Evolutionary conservation across 2,329 filamentous ascomycete genomes (phyloP).

Genomic region (Trichoderma koningiopsis): DNA sequence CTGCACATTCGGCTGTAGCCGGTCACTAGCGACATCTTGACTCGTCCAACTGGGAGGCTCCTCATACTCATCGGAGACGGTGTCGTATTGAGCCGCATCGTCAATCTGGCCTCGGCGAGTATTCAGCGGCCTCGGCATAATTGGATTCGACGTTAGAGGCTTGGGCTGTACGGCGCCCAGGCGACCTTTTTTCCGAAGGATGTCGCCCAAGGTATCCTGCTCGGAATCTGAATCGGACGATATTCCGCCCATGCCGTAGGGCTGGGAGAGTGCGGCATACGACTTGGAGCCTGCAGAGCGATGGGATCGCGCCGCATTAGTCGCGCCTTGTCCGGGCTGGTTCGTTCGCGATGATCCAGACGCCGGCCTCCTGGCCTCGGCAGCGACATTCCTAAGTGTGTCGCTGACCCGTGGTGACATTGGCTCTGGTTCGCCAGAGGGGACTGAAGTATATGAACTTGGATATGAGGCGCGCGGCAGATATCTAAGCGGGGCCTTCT

Average conservation of each 20-base stretch:
- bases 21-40: conserved; percentile 50
- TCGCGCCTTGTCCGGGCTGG: conserved; percentile 50
- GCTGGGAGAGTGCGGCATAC: conserved; percentile 52
- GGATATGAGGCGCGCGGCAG: conserved; percentile 41
- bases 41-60: conserved; percentile 45
- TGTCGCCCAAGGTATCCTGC: conserved; percentile 35
- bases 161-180: conserved; percentile 48
- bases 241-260: conserved; percentile 46
- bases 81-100: conserved; percentile 46
- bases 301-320: conserved; percentile 39
- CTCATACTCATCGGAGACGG: conserved; percentile 51
- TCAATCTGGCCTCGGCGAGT: conserved; percentile 12
- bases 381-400: conserved; percentile 50
- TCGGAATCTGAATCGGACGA: conserved; percentile 47
- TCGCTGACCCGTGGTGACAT: conserved; percentile 36
- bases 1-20: conserved; percentile 31
- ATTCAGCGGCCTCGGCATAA: conserved; percentile 28
- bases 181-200: conserved; percentile 35
- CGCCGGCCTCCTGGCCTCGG: conserved; percentile 57
- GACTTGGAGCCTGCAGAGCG: conserved; percentile 40
- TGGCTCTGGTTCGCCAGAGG: conserved; percentile 48
- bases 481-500: conserved; percentile 51
- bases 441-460: conserved; percentile 54
- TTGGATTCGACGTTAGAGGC: conserved; percentile 56
- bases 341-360: conserved; percentile 58